Evolutionary conservation across 192 early-diverging fungal species (phyloP), one percentile per base, ranked within the genome.

Genomic region (Gonapodya prolifera): DNA sequence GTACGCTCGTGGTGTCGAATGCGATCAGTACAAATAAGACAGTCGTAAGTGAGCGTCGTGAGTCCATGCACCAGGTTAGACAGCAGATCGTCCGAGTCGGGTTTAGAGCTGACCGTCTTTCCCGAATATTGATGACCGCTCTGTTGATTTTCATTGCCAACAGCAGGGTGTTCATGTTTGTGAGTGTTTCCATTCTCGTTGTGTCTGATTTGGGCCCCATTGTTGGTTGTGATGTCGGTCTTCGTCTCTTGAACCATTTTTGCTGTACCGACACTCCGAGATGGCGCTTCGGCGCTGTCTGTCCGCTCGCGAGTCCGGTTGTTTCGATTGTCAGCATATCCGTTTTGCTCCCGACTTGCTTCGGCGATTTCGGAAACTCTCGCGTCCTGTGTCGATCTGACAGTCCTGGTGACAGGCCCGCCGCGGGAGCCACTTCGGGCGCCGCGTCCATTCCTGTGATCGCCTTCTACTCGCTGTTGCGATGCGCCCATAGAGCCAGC

Each of bases 1-100:
- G 90, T 89, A 33, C 83, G 83, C 80, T 96, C 87, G 1, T 85
- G 85, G 13, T 83, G 85, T 69, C 87, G 84, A 71, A 98, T 86
- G 28, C 83, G 82, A 84, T 98, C 96, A 87, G 91, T 96, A 84
- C 96, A 98, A 2, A 98, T 90, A 95, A 97, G 95, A 85, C 97
- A 98, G 79, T 98, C 95, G 83, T 96, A 96, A 0, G 88, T 83
- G 16, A 89, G 87, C 34, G 83, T 89, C 28, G 81, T 86, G 70
- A 96, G 84, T 34, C 87, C 89, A 69, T 87, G 82, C 0, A 89
- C 86, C 32, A 96, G 83, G 2, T 89, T 84, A 1, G 83, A 85
- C 76, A 90, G 81, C 34, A 95, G 84, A 80, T 92, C 91, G 80
- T 73, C 71, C 2, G 31, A 18, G 32, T 73, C 71, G 8, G 71